phyloP scores from a whole-genome alignment of 768 basidiomycete species.

The Hypsizygus marmoreus region DNA sequence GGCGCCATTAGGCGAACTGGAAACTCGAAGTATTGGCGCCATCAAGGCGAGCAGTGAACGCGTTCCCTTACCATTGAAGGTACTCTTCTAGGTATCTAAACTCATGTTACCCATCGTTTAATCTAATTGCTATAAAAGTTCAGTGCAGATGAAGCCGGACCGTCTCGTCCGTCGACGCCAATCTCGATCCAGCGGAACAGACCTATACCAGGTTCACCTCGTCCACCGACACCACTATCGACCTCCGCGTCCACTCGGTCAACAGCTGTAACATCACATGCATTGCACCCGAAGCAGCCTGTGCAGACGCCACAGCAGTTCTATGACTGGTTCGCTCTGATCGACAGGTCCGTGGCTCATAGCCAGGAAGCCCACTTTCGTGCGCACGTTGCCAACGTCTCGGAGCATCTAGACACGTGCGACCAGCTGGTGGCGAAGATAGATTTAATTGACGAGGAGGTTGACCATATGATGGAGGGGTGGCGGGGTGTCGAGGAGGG shows the following conservation, averaged over 20 bases:
- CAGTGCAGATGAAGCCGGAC: constrained; percentile 25
- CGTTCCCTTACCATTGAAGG: constrained; percentile 74
- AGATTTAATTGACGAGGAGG: constrained; percentile 69
- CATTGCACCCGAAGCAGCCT: constrained; percentile 73
- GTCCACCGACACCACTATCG: constrained; percentile 43
- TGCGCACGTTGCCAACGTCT: constrained; percentile 76
- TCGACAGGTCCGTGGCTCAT: constrained; percentile 89
- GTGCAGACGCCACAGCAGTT: constrained; percentile 94
- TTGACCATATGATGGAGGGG: constrained; percentile 79
- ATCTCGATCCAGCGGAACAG: constrained; percentile 33
- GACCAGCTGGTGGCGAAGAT: constrained; percentile 73
- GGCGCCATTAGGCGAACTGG: constrained; percentile 72
- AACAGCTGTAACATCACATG: constrained; percentile 34
- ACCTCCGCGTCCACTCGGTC: constrained; percentile 11
- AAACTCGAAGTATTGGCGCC: constrained; percentile 62
- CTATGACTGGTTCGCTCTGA: constrained; percentile 92
- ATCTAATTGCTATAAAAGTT: constrained; percentile 26
- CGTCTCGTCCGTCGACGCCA: constrained; percentile 43
- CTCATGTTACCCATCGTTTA: constrained; percentile 5
- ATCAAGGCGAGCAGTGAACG: constrained; percentile 65
- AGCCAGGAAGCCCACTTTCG: constrained; percentile 94
- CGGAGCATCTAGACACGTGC: constrained; percentile 76
- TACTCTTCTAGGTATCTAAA: constrained; percentile 32
- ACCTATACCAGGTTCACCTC: constrained; percentile 31
- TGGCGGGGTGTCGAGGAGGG: constrained; percentile 91